These are phyloP conservation scores for Silybum marianum DNA, from an alignment of 129 eudicot genomes.

Conservation along the genomic window DNA sequence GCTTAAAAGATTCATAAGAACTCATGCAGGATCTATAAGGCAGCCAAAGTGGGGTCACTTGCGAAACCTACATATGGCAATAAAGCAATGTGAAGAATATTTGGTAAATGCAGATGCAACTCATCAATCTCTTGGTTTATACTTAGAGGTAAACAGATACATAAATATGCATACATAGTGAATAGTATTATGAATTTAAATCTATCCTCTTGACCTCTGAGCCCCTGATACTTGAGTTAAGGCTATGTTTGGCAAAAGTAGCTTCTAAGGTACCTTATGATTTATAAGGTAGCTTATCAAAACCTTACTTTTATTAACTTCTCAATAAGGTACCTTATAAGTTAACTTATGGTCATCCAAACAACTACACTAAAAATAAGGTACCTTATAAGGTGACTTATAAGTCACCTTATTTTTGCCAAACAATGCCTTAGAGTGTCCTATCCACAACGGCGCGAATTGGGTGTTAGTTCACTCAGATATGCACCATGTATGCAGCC, in stretches of 20 bases:
- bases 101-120: conserved; percentile 55
- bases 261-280: too few species aligned
- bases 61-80: conserved; percentile 68
- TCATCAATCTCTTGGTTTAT: conserved; percentile 59
- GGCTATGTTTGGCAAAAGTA: too few species aligned
- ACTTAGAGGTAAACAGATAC: conserved; percentile 55
- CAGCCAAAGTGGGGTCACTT: conserved; percentile 90
- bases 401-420: too few species aligned
- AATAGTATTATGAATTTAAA: not conserved
- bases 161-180: not conserved
- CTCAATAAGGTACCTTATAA: too few species aligned
- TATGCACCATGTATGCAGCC: not conserved
- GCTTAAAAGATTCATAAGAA: not conserved
- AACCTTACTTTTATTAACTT: too few species aligned
- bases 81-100: conserved; percentile 75
- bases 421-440: too few species aligned
- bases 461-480: not conserved
- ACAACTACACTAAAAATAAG: too few species aligned
- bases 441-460: not conserved
- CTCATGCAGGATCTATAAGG: conserved; percentile 57
- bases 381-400: too few species aligned
- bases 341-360: too few species aligned
- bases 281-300: too few species aligned
- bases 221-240: not conserved
- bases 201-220: not conserved